Evolutionary conservation across 164 flowering plant species (phyloP).

Genomic region (Cinnamomum chago): DNA sequence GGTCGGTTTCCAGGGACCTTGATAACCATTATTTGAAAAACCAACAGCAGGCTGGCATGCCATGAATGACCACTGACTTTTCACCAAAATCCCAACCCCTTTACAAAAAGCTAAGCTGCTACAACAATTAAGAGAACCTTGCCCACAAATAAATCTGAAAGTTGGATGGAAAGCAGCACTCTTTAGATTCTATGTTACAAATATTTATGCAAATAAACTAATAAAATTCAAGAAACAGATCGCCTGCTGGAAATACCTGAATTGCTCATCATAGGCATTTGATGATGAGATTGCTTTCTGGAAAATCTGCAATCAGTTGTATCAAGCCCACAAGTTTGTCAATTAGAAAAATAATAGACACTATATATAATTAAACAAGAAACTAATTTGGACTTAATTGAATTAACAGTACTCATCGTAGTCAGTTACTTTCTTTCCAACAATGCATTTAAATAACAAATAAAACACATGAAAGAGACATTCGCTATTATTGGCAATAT

Average conservation of each 20-base stretch:
- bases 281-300: slow-evolving; percentile 98
- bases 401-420: not conserved
- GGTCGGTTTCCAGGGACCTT: not conserved
- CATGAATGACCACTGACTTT: not conserved
- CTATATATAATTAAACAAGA: no score
- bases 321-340: not conserved
- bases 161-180: not conserved
- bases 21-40: not conserved
- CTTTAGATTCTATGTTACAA: not conserved
- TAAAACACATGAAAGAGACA: no score
- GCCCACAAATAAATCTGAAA: not conserved
- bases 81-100: not conserved
- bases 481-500: no score
- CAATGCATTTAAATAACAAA: not conserved
- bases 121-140: not conserved
- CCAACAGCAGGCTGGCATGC: no score
- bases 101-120: not conserved
- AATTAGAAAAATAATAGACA: not conserved
- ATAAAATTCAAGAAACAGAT: not conserved
- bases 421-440: not conserved
- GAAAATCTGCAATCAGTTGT: slow-evolving; percentile 67
- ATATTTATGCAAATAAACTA: not conserved
- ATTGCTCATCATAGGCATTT: slow-evolving; percentile 89
- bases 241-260: slow-evolving; percentile 42
- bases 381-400: not conserved